A percentile compares a stretch with the other conserved stretches of the same genome.
phyloP scores from a whole-genome alignment of 768 basidiomycete species.

The Mrakia hoshinonis region DNA sequence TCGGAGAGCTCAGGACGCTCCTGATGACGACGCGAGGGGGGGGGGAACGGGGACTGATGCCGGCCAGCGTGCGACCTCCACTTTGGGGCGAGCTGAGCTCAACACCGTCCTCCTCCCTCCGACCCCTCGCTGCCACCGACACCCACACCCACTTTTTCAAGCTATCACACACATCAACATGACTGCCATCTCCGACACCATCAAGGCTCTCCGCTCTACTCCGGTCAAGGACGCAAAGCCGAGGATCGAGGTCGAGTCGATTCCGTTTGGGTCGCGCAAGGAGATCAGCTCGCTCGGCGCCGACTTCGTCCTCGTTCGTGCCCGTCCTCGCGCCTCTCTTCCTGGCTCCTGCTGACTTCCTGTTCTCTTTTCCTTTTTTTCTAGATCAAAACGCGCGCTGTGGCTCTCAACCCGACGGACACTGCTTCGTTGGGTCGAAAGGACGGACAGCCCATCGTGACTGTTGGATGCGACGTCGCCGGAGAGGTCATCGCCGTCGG shows the following conservation, averaged over 20 bases:
- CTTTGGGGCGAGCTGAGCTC: too few relatives aligned
- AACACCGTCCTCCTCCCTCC: too few relatives aligned
- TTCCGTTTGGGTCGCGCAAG: neutral
- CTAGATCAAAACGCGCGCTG: neutral
- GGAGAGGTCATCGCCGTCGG: neutral
- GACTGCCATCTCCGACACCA: neutral
- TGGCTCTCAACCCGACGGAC: constrained; percentile 3
- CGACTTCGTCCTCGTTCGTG: neutral
- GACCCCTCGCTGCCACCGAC: too few relatives aligned
- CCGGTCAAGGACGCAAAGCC: neutral
- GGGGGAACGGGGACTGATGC: too few relatives aligned
- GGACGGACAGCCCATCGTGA: neutral
- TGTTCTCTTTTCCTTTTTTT: neutral
- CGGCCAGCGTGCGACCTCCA: too few relatives aligned
- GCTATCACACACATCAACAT: neutral
- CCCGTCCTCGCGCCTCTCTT: neutral
- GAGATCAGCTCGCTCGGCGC: neutral
- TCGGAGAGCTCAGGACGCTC: too few relatives aligned
- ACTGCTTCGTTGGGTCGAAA: neutral
- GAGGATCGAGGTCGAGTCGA: neutral
- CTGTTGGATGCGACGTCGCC: neutral
- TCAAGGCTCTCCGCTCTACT: neutral
- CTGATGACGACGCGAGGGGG: too few relatives aligned
- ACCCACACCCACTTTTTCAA: too few relatives aligned
- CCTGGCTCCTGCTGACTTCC: neutral